These are phyloP conservation scores for Orobanche coerulescens DNA, from an alignment of 257 asterid genomes.

Conservation along the genomic window DNA sequence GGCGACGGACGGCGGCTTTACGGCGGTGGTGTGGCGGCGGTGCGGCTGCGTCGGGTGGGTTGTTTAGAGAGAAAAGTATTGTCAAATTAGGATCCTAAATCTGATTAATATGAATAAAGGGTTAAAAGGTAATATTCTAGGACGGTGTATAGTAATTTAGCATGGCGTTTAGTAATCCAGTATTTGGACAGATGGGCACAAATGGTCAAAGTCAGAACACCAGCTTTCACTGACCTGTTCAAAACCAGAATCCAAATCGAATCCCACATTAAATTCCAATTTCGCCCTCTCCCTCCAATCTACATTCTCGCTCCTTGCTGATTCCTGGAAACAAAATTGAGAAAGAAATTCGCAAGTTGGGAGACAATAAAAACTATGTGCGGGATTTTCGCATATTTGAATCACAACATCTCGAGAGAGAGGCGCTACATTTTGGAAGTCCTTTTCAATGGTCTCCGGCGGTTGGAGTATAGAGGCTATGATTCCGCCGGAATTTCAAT, in stretches of 20 bases:
- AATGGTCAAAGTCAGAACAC: not conserved
- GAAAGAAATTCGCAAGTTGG: not conserved
- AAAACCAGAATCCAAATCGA: not conserved
- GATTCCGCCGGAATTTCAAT: conserved; percentile 89
- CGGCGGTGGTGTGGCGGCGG: too few relatives aligned
- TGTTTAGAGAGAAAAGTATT: too few relatives aligned
- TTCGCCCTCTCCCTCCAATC: not conserved
- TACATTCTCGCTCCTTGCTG: not conserved
- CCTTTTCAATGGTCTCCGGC: conserved; percentile 74
- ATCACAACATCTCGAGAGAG: conserved; percentile 61
- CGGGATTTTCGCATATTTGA: conserved; percentile 92
- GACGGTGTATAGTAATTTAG: too few relatives aligned
- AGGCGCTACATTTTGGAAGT: conserved; percentile 75
- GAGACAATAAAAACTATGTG: conserved; percentile 43
- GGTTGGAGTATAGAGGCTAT: conserved; percentile 95
- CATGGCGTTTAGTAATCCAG: too few relatives aligned
- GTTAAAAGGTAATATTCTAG: too few relatives aligned
- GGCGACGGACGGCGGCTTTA: too few relatives aligned
- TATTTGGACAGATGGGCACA: not conserved
- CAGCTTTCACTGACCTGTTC: not conserved
- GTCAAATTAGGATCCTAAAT: too few relatives aligned
- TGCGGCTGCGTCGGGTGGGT: too few relatives aligned
- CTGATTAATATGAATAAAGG: too few relatives aligned
- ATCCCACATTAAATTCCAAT: not conserved
- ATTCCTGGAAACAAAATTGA: not conserved